Conservation (phyloP, 345 rosid species). For the Melaleuca alternifolia region DNA sequence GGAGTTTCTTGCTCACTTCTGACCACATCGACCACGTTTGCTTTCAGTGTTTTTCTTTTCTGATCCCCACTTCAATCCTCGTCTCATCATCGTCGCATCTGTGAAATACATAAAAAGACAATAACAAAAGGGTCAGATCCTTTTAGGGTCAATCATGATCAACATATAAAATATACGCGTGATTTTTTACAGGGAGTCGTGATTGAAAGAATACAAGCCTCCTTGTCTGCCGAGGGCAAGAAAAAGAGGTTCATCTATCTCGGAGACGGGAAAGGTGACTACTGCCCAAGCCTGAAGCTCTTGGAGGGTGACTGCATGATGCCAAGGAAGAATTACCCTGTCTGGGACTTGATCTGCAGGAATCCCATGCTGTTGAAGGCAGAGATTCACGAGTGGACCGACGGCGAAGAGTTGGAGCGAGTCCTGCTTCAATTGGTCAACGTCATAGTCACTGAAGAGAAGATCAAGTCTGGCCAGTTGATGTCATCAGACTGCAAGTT, state of each 20-base stretch:
- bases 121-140: not conserved
- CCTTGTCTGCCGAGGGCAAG: conserved; percentile 31
- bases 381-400: conserved; percentile 58
- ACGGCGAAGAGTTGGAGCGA: conserved; percentile 52
- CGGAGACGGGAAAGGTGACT: conserved; percentile 84
- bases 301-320: conserved; percentile 37
- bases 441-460: conserved; percentile 8
- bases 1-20: no score
- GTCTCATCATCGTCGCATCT: not conserved
- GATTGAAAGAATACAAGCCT: conserved; percentile 58
- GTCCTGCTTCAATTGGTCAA: conserved; percentile 25
- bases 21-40: not conserved
- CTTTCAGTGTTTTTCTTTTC: not conserved
- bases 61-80: not conserved
- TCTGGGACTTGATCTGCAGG: conserved; percentile 58
- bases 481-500: conserved; percentile 42
- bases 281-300: conserved; percentile 74
- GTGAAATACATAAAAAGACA: not conserved
- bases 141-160: not conserved
- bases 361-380: conserved; percentile 52
- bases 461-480: not conserved
- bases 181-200: conserved; percentile 32
- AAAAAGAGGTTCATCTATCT: conserved; percentile 50
- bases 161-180: no score
- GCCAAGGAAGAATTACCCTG: conserved; percentile 85